Base-by-base conservation (phyloP, 2,329 filamentous ascomycete species). In the Aspergillus eucalypticola region DNA sequence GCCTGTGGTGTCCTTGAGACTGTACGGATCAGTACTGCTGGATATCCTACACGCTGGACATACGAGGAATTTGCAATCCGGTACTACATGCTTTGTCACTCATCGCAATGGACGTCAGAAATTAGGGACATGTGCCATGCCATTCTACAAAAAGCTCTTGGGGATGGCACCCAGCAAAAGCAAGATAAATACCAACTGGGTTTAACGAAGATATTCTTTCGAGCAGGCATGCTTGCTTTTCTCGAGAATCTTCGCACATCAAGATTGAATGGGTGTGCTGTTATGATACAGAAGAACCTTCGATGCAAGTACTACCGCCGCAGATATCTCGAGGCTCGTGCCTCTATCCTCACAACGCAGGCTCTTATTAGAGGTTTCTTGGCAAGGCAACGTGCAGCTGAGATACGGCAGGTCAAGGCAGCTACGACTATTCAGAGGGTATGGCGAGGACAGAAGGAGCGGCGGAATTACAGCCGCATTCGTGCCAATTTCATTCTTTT, bases 1-100 rank as follows among this genome's bases (percentile, higher is more conserved):
- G 95, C 95, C 79, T 99, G 95, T 80, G 95, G 95, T 93, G 96
- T 99, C 39, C 86, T 99, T 60, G 95, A 99, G 79, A 99, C 95
- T 3, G 95, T 99, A 59, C 88, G 95, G 74, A 99, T 99, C 78
- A 96, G 92, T 80, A 96, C 91, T 75, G 95, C 95, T 65, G 95
- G 95, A 63, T 99, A 99, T 73, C 95, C 95, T 15, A 98, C 95
- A 49, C 85, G 95, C 74, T 99, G 95, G 96, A 98, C 95, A 0
- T 99, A 97, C 73, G 95, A 99, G 73, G 95, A 99, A 75, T 99
- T 99, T 76, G 95, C 95, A 17, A 82, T 97, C 61, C 88, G 95
- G 62, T 99, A 99, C 81, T 99, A 99, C 82, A 97, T 99, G 92
- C 83, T 99, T 64, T 91, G 96, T 51, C 92, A 89, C 54, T 98